A percentile compares a stretch with the other conserved stretches of the same genome.
Conservation (phyloP, 306 rosid genomes). For the Pyrus bretschneideri region DNA sequence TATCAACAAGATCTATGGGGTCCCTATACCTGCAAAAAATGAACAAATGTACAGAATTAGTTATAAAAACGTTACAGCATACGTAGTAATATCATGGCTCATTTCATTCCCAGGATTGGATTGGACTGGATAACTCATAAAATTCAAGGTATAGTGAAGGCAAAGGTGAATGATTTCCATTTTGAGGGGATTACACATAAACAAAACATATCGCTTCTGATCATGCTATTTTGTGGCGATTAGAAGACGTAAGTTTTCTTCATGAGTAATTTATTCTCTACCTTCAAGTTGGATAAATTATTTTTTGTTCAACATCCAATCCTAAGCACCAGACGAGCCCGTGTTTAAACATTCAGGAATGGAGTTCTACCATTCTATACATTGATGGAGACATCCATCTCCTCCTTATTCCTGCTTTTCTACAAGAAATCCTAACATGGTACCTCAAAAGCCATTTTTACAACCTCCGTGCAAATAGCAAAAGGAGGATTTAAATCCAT, state of each 20-base stretch:
- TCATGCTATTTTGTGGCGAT: neutral
- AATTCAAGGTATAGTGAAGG: neutral
- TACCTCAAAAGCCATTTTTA: neutral
- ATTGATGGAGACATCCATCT: neutral
- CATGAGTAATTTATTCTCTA: neutral
- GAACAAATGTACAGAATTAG: neutral
- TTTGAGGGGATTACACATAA: neutral
- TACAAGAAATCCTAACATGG: neutral
- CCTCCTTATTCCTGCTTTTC: neutral
- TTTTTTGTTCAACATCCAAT: neutral
- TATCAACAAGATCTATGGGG: constrained; percentile 8
- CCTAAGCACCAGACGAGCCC: neutral
- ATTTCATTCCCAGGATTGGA: neutral
- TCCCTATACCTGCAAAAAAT: constrained; percentile 18
- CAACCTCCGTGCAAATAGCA: neutral
- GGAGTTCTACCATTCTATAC: neutral
- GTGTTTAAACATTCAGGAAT: neutral
- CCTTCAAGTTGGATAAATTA: neutral
- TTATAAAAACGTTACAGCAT: neutral
- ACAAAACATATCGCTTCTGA: neutral
- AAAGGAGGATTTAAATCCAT: neutral
- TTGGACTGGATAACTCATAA: neutral
- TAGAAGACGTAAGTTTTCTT: neutral
- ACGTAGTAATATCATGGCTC: neutral
- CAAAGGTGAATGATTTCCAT: neutral